A percentile compares a stretch with the other conserved stretches of the same genome.
Conservation (phyloP, 139 green algal genomes). For the Monoraphidium neglectum region DNA sequence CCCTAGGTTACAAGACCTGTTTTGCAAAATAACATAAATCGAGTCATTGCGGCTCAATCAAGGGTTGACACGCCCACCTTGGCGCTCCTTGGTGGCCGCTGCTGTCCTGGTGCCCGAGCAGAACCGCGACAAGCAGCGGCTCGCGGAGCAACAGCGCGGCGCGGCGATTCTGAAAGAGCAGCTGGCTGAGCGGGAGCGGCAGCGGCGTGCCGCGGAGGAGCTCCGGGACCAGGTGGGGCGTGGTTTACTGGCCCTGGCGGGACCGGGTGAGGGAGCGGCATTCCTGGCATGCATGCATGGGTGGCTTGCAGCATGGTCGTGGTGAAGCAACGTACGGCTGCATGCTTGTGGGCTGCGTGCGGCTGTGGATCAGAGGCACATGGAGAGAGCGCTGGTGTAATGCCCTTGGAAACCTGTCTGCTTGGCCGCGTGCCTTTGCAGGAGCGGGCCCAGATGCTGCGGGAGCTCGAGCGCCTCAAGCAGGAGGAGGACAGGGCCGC, state of each 20-base stretch:
- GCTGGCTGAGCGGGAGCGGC: constrained; percentile 66
- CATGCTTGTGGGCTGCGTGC: not conserved
- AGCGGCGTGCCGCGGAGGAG: constrained; percentile 63
- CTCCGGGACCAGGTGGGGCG: constrained; percentile 55
- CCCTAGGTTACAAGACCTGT: not conserved
- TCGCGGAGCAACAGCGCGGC: constrained; percentile 61
- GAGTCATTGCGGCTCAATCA: not conserved
- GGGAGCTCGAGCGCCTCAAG: constrained; percentile 71
- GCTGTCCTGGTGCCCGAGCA: constrained; percentile 68
- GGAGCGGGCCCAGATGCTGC: constrained; percentile 59
- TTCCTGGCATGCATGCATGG: not conserved
- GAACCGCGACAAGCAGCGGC: constrained; percentile 63
- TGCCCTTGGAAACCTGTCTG: not conserved
- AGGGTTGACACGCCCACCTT: not conserved
- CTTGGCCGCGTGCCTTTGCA: constrained; percentile 7
- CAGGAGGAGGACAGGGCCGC: constrained; percentile 60
- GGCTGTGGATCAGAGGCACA: not conserved
- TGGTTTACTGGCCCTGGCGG: not conserved
- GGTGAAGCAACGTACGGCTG: not conserved
- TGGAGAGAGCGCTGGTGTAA: not conserved
- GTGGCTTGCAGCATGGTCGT: not conserved
- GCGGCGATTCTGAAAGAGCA: constrained; percentile 79
- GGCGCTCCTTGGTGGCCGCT: constrained; percentile 28
- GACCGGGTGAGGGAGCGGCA: not conserved
- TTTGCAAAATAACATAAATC: not conserved